Conservation (phyloP, 805 yeast species). For the Candida maesae region DNA sequence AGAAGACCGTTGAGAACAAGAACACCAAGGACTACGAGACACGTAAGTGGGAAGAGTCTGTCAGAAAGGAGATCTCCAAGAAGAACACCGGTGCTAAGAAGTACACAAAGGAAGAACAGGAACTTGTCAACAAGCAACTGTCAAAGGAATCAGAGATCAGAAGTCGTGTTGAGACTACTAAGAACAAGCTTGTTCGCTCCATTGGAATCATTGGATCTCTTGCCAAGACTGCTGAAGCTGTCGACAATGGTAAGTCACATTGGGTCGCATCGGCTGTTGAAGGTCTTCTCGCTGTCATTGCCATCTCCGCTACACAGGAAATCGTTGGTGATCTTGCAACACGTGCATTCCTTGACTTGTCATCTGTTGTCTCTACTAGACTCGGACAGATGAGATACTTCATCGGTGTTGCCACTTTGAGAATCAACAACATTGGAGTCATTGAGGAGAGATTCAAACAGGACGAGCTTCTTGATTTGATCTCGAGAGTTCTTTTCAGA, state of each 20-base stretch:
- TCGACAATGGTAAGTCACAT: slow-evolving; percentile 57
- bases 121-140: slow-evolving; percentile 57
- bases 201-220: slow-evolving; percentile 51
- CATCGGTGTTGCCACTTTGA: slow-evolving; percentile 67
- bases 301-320: slow-evolving; percentile 30
- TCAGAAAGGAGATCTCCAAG: slow-evolving; percentile 68
- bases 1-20: slow-evolving; percentile 50
- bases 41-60: slow-evolving; percentile 81
- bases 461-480: slow-evolving; percentile 50
- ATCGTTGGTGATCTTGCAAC: slow-evolving; percentile 44
- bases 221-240: slow-evolving; percentile 42
- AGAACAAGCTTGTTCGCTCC: slow-evolving; percentile 42
- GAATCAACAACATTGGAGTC: slow-evolving; percentile 45
- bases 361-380: slow-evolving; percentile 48
- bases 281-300: slow-evolving; percentile 42
- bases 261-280: slow-evolving; percentile 75
- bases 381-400: slow-evolving; percentile 47
- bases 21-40: slow-evolving; percentile 84
- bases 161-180: slow-evolving; percentile 35
- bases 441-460: slow-evolving; percentile 43
- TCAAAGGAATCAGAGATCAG: slow-evolving; percentile 59
- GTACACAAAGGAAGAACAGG: slow-evolving; percentile 74
- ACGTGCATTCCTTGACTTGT: slow-evolving; percentile 49
- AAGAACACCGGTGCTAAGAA: slow-evolving; percentile 50
- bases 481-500: slow-evolving; percentile 69